These are phyloP conservation scores for Synura sp. DNA, from an alignment of 352 stramenopile genomes.

Conservation along the genomic window DNA sequence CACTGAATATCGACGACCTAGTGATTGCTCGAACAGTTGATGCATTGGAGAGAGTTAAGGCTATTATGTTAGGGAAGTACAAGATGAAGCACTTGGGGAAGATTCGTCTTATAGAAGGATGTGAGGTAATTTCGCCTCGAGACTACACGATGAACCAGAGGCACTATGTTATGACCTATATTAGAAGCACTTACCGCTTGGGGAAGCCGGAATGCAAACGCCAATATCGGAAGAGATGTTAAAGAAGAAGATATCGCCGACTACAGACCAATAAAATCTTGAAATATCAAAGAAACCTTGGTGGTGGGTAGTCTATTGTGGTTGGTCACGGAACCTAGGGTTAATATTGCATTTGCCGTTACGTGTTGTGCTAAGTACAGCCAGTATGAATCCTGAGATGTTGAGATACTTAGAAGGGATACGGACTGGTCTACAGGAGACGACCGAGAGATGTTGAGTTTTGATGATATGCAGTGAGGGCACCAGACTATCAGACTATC, in stretches of 20 bases:
- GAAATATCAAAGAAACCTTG: background rate
- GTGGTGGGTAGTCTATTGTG: no score
- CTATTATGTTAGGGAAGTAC: slow-evolving; percentile 14
- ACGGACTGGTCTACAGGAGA: background rate
- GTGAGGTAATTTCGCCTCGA: background rate
- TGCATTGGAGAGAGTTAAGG: background rate
- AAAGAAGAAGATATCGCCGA: background rate
- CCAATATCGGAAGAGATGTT: background rate
- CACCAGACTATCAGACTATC: slow-evolving; percentile 13
- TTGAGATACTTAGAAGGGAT: no score
- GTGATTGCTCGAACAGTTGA: slow-evolving; percentile 14
- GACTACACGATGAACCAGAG: background rate
- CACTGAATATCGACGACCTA: slow-evolving; percentile 1
- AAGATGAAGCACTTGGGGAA: background rate
- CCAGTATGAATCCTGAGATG: no score
- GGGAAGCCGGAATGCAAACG: background rate
- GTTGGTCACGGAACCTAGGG: no score
- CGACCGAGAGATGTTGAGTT: slow-evolving; percentile 3
- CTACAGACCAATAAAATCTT: slow-evolving; percentile 16
- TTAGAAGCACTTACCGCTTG: background rate
- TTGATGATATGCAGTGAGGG: slow-evolving; percentile 13
- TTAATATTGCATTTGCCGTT: no score
- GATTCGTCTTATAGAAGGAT: slow-evolving; percentile 1
- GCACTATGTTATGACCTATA: no score
- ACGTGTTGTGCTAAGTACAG: no score